Conservation (phyloP, 768 basidiomycete species). For the Pholiota conissans region DNA sequence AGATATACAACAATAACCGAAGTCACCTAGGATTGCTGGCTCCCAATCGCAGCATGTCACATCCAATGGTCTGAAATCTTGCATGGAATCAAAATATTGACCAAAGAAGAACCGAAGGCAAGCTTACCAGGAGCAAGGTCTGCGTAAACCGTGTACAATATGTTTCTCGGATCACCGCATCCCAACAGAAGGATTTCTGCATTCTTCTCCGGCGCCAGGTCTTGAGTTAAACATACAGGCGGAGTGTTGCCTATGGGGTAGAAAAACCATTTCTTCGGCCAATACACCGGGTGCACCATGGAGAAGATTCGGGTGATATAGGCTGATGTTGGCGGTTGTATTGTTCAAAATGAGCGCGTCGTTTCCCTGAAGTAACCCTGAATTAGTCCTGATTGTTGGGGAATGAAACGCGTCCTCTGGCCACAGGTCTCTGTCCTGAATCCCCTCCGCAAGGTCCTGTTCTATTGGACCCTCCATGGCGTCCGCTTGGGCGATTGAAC, state of each 20-base stretch:
- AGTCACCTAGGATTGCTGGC: conserved; percentile 48
- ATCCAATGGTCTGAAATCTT: conserved; percentile 33
- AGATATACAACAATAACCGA: not conserved
- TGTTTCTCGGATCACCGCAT: conserved; percentile 57
- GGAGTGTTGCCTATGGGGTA: conserved; percentile 64
- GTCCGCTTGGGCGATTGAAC: too few species aligned
- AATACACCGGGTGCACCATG: conserved; percentile 46
- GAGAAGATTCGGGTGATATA: not conserved
- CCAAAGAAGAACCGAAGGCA: not conserved
- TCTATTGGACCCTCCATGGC: too few species aligned
- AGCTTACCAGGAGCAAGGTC: conserved; percentile 26
- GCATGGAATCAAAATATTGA: not conserved
- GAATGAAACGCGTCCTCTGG: too few species aligned
- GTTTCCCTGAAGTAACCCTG: not conserved
- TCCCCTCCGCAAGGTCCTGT: too few species aligned
- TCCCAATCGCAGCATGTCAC: conserved; percentile 55
- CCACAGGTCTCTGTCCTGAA: too few species aligned
- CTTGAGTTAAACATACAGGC: conserved; percentile 47
- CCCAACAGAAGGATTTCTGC: conserved; percentile 53
- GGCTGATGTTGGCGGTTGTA: not conserved
- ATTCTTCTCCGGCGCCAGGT: conserved; percentile 43
- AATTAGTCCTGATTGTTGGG: not conserved
- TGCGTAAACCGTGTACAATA: conserved; percentile 46
- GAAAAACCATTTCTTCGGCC: conserved; percentile 47
- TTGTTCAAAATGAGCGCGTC: not conserved